Base-by-base conservation (phyloP, 805 yeast genomes). In the Candida sithepensis region DNA sequence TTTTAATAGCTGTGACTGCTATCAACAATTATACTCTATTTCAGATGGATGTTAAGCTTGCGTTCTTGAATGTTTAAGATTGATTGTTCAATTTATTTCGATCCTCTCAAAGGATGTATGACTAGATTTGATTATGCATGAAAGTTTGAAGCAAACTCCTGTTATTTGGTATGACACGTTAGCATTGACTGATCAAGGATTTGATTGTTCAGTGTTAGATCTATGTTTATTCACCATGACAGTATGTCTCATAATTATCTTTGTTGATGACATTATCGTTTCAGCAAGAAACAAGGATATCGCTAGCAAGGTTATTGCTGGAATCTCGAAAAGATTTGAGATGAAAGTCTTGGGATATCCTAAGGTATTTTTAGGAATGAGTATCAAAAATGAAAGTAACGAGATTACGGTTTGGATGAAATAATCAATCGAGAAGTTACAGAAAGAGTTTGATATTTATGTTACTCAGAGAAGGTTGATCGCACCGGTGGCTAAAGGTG, bases 11-110 rank as follows among this genome's bases (percentile, higher is more conserved):
- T 16, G 8, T 45, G 3, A 6, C 41, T 6, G 36, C 24, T 5
- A 24, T 28, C 2, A 45, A 43, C 3, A 18, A 37, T 9, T 48
- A 43, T 41, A 4, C 16, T 2, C 20, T 45, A 3, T 14, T 12
- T n/a, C 52, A 48, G 26, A n/a, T 41, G 18, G 54, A 51, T 44
- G 46, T 45, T 9, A 46, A 51, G 12, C 45, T 26, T 39, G 50
- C 45, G 16, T 49, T 51, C 26, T 28, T 46, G 2, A 44, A 46
- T 28, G 50, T 48, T n/a, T 4, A 37, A 41, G 4, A 40, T 51
- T 12, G 48, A 32, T 32, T n/a, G 14, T 32, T n/a, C 14, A 32
- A n/a, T 32, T 32, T 32, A 32, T 13, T 32, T n/a, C 18, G 36
- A 32, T 32, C 36, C 36, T 9, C 36, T 16, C 5, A 12, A 16